Evolutionary conservation across 2,329 filamentous ascomycete species (phyloP).

Genomic region (Colletotrichum godetiae): DNA sequence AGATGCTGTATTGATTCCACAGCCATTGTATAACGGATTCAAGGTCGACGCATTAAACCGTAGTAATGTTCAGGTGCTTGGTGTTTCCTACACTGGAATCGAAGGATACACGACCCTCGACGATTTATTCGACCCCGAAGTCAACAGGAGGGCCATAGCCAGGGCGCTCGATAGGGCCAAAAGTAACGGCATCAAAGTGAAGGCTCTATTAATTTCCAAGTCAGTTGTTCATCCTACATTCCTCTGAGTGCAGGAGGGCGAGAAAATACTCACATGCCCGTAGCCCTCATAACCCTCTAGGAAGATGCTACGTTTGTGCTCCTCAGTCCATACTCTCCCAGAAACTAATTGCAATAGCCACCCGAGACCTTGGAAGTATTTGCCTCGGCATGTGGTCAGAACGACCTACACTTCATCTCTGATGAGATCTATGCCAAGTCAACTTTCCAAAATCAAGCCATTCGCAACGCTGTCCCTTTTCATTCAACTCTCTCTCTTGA

Average conservation of each 20-base stretch:
- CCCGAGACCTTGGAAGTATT: conserved; percentile 42
- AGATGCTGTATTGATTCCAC: conserved; percentile 43
- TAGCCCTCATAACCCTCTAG: conserved; percentile 47
- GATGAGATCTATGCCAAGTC: conserved; percentile 63
- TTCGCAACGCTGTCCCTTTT: conserved; percentile 43
- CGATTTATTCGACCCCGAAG: conserved; percentile 37
- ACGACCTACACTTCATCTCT: conserved; percentile 56
- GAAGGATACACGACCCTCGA: conserved; percentile 36
- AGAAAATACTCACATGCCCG: not conserved
- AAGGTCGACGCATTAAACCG: conserved; percentile 38
- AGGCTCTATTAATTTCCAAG: conserved; percentile 34
- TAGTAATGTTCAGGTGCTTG: conserved; percentile 33
- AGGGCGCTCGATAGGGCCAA: conserved; percentile 29
- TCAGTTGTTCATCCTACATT: conserved; percentile 1
- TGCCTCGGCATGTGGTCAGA: conserved; percentile 52
- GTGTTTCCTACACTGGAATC: conserved; percentile 34
- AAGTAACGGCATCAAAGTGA: conserved; percentile 17
- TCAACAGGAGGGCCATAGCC: conserved; percentile 35
- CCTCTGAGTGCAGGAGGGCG: conserved; percentile 3
- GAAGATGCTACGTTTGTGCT: conserved; percentile 43
- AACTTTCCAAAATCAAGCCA: conserved; percentile 50
- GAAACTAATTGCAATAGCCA: not conserved
- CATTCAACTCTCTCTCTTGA: conserved; percentile 50
- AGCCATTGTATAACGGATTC: conserved; percentile 45
- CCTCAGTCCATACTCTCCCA: conserved; percentile 27